phyloP scores from a whole-genome alignment of 371 early-diverging fungal genomes.

The Dichotomocladium elegans region DNA sequence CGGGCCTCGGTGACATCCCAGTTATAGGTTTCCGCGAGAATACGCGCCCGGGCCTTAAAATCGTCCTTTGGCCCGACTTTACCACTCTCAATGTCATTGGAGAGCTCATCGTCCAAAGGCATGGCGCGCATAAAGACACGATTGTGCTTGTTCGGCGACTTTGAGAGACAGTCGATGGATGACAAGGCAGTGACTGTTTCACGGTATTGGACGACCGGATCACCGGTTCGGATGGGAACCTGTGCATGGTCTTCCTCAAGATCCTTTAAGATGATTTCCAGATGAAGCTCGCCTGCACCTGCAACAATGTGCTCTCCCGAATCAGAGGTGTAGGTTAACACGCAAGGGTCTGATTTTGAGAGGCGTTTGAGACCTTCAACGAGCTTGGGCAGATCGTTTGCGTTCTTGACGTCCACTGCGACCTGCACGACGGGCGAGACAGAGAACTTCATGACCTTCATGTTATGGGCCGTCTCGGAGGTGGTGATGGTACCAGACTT shows the following conservation, averaged over 20 bases:
- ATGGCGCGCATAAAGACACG: slow-evolving; percentile 98
- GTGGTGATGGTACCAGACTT: slow-evolving; percentile 99
- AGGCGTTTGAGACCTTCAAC: slow-evolving; percentile 99
- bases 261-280: slow-evolving; percentile 99
- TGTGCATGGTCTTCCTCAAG: slow-evolving; percentile 99
- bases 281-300: slow-evolving; percentile 99
- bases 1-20: slow-evolving; percentile 99
- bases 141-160: slow-evolving; percentile 99
- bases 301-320: slow-evolving; percentile 99
- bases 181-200: slow-evolving; percentile 93
- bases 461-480: slow-evolving; percentile 90
- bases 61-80: slow-evolving; percentile 92
- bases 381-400: slow-evolving; percentile 97
- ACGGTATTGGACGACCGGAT: slow-evolving; percentile 98
- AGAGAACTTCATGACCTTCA: slow-evolving; percentile 99
- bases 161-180: slow-evolving; percentile 80
- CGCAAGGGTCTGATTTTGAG: slow-evolving; percentile 98
- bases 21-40: slow-evolving; percentile 86
- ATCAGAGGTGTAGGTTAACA: slow-evolving; percentile 88
- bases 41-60: slow-evolving; percentile 93
- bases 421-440: slow-evolving; percentile 99
- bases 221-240: slow-evolving; percentile 91
- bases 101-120: slow-evolving; percentile 88
- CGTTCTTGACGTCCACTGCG: slow-evolving; percentile 95
- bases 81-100: slow-evolving; percentile 83